Conservation (phyloP, 306 rosid genomes). For the Erythrophleum fordii region DNA sequence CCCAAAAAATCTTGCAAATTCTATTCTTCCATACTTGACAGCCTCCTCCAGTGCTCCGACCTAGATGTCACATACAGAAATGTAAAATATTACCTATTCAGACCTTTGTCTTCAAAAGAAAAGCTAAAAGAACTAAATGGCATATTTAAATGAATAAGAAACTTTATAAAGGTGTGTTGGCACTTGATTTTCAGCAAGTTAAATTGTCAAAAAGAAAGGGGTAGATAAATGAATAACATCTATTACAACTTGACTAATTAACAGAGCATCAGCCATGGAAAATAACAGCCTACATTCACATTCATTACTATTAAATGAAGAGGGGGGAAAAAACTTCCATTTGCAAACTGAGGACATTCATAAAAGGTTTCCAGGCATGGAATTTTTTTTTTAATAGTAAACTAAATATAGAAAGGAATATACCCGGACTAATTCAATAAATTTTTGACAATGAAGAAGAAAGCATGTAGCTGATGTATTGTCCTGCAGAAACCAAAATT, state of each 20-base stretch:
- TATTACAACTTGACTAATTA: background rate
- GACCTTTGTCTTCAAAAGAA: constrained; percentile 18
- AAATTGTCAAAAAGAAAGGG: background rate
- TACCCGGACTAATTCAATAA: constrained; percentile 97
- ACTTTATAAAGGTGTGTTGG: background rate
- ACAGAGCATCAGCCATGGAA: constrained; percentile 26
- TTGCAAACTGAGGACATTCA: background rate
- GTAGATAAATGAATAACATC: background rate
- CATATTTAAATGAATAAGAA: background rate
- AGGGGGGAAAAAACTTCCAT: background rate
- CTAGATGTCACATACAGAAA: constrained; percentile 49
- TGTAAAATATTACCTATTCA: background rate
- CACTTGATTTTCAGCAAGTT: background rate
- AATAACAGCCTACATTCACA: background rate
- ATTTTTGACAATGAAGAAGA: constrained; percentile 93
- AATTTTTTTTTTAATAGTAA: background rate
- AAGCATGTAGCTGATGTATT: constrained; percentile 89
- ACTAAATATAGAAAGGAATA: constrained; percentile 40
- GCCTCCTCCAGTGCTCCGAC: constrained; percentile 93
- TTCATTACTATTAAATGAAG: too few species aligned
- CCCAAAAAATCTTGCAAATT: constrained; percentile 73
- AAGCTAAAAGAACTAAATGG: background rate
- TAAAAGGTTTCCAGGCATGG: background rate
- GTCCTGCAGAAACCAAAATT: constrained; percentile 70
- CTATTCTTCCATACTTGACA: constrained; percentile 79